Conservation (phyloP, 1,284 basidiomycete species). For the Malassezia globosa region DNA sequence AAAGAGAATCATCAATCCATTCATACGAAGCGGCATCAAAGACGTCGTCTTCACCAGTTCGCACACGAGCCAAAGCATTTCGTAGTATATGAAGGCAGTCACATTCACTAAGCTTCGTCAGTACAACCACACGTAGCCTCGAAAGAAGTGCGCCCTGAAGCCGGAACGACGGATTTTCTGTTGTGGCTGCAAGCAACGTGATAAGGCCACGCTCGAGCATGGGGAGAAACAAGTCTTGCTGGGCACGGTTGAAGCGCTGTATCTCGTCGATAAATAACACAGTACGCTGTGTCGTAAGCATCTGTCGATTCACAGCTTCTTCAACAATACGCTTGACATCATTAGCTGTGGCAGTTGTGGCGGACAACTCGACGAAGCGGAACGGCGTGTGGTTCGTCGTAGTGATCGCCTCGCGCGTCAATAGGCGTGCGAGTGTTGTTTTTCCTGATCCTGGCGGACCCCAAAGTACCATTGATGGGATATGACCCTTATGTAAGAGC, state of each 20-base stretch:
- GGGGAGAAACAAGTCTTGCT: slow-evolving; percentile 55
- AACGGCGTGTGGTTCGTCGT: slow-evolving; percentile 14
- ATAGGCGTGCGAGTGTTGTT: slow-evolving; percentile 64
- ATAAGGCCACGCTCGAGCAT: slow-evolving; percentile 25
- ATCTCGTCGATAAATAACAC: slow-evolving; percentile 75
- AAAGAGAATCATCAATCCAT: slow-evolving; percentile 37
- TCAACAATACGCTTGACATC: slow-evolving; percentile 72
- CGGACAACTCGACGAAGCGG: slow-evolving; percentile 44
- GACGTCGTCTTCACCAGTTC: slow-evolving; percentile 50
- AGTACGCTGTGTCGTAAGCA: slow-evolving; percentile 60
- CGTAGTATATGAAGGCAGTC: slow-evolving; percentile 28
- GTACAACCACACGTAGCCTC: slow-evolving; percentile 57
- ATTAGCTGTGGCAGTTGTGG: slow-evolving; percentile 56
- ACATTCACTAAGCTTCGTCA: slow-evolving; percentile 29
- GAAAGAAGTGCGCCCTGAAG: slow-evolving; percentile 60
- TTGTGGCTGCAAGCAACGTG: slow-evolving; percentile 70
- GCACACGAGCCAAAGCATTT: slow-evolving; percentile 21
- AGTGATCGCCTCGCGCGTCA: slow-evolving; percentile 57
- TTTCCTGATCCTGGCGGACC: slow-evolving; percentile 54
- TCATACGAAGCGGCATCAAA: slow-evolving; percentile 50
- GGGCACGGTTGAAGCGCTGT: slow-evolving; percentile 66
- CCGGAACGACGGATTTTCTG: slow-evolving; percentile 80
- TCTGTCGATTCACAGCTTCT: slow-evolving; percentile 62
- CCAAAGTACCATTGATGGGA: slow-evolving; percentile 43
- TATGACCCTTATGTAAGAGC: slow-evolving; percentile 28